Conservation (phyloP, 768 basidiomycete genomes). For the Suillus placidus region DNA sequence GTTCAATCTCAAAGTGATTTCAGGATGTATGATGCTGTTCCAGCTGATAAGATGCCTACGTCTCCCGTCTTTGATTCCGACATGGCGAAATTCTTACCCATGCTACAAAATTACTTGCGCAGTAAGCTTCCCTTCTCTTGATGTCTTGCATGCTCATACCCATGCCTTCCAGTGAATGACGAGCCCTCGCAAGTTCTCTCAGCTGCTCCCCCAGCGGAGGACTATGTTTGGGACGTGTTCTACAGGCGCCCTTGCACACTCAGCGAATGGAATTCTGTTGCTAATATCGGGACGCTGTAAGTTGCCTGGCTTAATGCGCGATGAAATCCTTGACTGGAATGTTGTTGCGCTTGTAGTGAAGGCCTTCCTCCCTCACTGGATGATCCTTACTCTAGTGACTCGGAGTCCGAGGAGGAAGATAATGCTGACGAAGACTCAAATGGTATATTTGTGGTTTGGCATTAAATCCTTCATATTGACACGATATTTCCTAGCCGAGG, state of each 20-base stretch:
- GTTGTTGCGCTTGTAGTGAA: slow-evolving; percentile 43
- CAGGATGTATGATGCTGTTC: slow-evolving; percentile 76
- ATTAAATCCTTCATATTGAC: neutral
- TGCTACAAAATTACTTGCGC: slow-evolving; percentile 75
- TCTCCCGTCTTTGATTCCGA: slow-evolving; percentile 51
- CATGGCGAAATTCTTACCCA: slow-evolving; percentile 76
- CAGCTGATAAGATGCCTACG: slow-evolving; percentile 35
- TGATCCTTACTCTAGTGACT: slow-evolving; percentile 60
- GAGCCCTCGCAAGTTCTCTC: slow-evolving; percentile 17
- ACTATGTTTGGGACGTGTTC: slow-evolving; percentile 87
- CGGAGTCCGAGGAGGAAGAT: slow-evolving; percentile 69
- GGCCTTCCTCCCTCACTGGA: slow-evolving; percentile 62
- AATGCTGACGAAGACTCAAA: slow-evolving; percentile 87
- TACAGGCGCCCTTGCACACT: slow-evolving; percentile 67
- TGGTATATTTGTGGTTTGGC: slow-evolving; percentile 43
- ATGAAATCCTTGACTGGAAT: neutral
- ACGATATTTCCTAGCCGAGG: slow-evolving; percentile 58
- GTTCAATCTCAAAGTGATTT: slow-evolving; percentile 46
- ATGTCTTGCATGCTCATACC: neutral
- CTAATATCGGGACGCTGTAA: slow-evolving; percentile 66
- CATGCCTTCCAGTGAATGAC: slow-evolving; percentile 28
- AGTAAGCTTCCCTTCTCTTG: slow-evolving; percentile 42
- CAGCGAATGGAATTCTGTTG: slow-evolving; percentile 60
- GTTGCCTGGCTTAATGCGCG: slow-evolving; percentile 20
- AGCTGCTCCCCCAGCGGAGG: slow-evolving; percentile 36